phyloP scores from a whole-genome alignment of 192 early-diverging fungal species.

The Backusella sp. region DNA sequence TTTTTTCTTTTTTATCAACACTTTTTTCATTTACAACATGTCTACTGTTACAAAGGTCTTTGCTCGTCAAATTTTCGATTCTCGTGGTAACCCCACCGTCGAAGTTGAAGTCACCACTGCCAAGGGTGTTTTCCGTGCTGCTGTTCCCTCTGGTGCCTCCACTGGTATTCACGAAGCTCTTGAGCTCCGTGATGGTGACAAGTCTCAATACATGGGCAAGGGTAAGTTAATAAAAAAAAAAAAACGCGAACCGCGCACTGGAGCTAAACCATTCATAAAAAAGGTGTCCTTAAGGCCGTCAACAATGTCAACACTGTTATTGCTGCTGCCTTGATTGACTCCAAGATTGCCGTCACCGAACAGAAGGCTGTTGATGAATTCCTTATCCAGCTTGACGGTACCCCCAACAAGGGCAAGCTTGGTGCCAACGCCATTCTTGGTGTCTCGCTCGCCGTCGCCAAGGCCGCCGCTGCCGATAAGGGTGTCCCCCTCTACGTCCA shows the following conservation, averaged over 20 bases:
- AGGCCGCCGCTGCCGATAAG: conserved; percentile 95
- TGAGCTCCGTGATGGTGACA: conserved; percentile 93
- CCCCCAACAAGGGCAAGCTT: conserved; percentile 92
- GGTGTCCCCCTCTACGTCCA: conserved; percentile 94
- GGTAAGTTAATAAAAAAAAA: too few species aligned
- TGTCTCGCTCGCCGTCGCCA: conserved; percentile 94
- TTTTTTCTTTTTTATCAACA: background rate
- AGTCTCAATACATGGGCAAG: conserved; percentile 90
- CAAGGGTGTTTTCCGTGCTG: conserved; percentile 94
- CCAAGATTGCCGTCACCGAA: conserved; percentile 80
- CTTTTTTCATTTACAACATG: background rate
- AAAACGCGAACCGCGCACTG: too few species aligned
- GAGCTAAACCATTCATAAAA: too few species aligned
- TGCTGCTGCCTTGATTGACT: conserved; percentile 78
- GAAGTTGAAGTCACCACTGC: conserved; percentile 96
- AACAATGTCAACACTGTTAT: conserved; percentile 90
- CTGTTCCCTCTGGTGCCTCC: conserved; percentile 97
- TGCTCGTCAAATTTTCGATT: conserved; percentile 96
- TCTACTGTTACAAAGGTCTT: background rate
- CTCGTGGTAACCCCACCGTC: conserved; percentile 98
- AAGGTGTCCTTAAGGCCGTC: conserved; percentile 90
- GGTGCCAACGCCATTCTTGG: conserved; percentile 99
- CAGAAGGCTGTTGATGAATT: conserved; percentile 91
- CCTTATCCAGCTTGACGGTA: conserved; percentile 90
- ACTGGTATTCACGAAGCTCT: conserved; percentile 99